phyloP scores from a whole-genome alignment of 192 early-diverging fungal genomes.

The Entrophospora sp. region DNA sequence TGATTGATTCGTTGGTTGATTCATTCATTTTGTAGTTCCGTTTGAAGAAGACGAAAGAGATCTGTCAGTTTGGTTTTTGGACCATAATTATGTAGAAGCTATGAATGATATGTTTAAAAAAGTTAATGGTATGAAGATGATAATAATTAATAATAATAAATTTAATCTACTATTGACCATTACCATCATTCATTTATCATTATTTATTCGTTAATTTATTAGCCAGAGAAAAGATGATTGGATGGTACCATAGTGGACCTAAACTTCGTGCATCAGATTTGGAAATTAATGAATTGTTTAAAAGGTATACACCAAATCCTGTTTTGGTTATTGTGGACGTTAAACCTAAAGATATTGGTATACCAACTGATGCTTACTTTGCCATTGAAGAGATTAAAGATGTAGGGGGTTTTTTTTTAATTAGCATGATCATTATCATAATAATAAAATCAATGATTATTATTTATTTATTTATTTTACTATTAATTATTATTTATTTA shows the following conservation, averaged over 20 bases:
- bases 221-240: conserved; percentile 93
- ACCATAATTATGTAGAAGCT: conserved; percentile 98
- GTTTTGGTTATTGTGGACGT: conserved; percentile 97
- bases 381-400: conserved; percentile 97
- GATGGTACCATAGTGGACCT: conserved; percentile 99
- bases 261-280: conserved; percentile 93
- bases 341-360: conserved; percentile 82
- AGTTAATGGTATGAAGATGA: conserved; percentile 78
- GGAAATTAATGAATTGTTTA: conserved; percentile 97
- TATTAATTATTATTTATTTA: not conserved
- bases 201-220: conserved; percentile 9
- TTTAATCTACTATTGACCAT: no score
- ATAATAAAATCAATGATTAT: no score
- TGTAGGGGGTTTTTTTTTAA: conserved; percentile 39
- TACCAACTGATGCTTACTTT: conserved; percentile 97
- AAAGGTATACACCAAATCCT: conserved; percentile 89
- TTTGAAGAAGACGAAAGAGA: conserved; percentile 99
- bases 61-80: conserved; percentile 95
- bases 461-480: conserved; percentile 9
- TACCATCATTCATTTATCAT: not conserved
- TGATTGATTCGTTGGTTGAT: no score
- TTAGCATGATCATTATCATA: no score
- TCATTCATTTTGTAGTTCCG: no score
- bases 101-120: conserved; percentile 99
- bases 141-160: no score